A percentile compares a stretch with the other conserved stretches of the same genome.
phyloP scores from a whole-genome alignment of 2,329 filamentous ascomycete species.

The Fusarium nisikadoi region DNA sequence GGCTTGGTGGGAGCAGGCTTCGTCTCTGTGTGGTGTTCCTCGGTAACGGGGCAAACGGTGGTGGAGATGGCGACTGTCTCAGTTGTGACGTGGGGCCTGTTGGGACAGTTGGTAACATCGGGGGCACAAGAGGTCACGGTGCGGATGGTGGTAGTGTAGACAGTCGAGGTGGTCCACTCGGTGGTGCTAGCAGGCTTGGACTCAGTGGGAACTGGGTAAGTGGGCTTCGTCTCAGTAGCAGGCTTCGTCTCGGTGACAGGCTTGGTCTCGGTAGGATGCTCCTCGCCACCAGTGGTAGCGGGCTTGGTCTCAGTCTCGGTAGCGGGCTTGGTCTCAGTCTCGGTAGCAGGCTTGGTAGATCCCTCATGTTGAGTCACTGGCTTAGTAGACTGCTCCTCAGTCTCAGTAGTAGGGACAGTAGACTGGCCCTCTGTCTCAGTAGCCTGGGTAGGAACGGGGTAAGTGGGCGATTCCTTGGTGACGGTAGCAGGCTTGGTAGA shows the following conservation, averaged over 20 bases:
- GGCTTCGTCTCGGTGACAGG: no score
- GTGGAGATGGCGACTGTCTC: not conserved
- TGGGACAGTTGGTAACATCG: not conserved
- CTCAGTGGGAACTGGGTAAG: not conserved
- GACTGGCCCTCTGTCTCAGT: slow-evolving; percentile 9
- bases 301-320: not conserved
- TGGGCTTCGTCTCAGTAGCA: not conserved
- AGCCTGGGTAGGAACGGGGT: not conserved
- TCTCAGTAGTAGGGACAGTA: not conserved
- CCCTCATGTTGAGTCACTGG: slow-evolving; percentile 1
- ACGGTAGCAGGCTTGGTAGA: slow-evolving; percentile 10
- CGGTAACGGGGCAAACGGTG: not conserved
- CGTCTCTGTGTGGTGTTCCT: not conserved
- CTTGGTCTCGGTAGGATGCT: not conserved
- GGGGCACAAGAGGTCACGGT: not conserved
- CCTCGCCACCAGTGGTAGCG: not conserved
- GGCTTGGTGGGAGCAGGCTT: not conserved
- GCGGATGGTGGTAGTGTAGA: slow-evolving; percentile 4
- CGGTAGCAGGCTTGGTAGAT: slow-evolving; percentile 14
- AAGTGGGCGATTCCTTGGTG: not conserved
- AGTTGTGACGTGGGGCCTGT: not conserved
- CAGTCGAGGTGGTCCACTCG: not conserved
- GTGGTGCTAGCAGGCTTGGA: not conserved
- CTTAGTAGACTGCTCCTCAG: not conserved
- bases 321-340: not conserved